phyloP scores from a whole-genome alignment of 305 asterid genomes.

The Fraxinus xanthoxyloides region DNA sequence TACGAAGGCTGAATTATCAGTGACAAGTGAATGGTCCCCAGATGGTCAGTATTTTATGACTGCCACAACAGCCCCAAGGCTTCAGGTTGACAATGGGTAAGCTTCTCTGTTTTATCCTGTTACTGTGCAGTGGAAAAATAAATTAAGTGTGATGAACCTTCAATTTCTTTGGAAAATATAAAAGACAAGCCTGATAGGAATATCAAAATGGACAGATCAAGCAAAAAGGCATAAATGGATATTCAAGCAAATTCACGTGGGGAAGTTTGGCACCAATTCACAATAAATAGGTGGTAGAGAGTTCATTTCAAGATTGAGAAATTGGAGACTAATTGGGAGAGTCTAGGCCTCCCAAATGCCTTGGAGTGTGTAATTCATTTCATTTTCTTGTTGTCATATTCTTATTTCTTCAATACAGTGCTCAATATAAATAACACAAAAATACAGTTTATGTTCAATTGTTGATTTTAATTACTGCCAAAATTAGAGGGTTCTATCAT shows the following conservation, averaged over 20 bases:
- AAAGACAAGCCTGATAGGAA: background rate
- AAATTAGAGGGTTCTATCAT: background rate
- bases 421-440: background rate
- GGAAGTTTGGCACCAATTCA: background rate
- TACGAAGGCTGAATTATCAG: slow-evolving; percentile 90
- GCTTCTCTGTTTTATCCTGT: slow-evolving; percentile 14
- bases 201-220: background rate
- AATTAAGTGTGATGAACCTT: background rate
- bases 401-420: background rate
- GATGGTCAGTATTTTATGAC: slow-evolving; percentile 91
- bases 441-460: background rate
- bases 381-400: background rate
- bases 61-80: slow-evolving; percentile 96
- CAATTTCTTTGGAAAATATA: slow-evolving; percentile 4
- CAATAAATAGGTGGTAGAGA: background rate
- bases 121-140: background rate
- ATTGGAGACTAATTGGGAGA: background rate
- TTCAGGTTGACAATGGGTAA: slow-evolving; percentile 98
- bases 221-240: background rate
- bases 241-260: background rate
- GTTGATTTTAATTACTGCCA: background rate
- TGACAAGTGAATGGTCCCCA: slow-evolving; percentile 97
- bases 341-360: background rate
- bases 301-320: background rate
- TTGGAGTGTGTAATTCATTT: background rate